A percentile compares a stretch with the other conserved stretches of the same genome.
phyloP scores from a whole-genome alignment of 1,284 basidiomycete genomes.

The Pterulicium gracile region DNA sequence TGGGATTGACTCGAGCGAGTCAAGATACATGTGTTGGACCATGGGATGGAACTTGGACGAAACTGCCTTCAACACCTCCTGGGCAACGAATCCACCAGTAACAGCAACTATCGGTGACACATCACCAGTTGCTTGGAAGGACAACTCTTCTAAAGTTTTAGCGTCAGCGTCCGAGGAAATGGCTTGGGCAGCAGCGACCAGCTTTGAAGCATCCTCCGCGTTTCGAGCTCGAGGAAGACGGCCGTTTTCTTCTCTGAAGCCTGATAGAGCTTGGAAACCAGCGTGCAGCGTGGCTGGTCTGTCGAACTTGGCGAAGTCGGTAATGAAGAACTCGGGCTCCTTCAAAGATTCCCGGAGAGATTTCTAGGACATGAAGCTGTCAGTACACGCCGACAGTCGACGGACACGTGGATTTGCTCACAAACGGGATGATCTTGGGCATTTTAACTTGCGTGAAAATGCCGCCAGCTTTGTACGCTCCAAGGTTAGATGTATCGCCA shows the following conservation, averaged over 20 bases:
- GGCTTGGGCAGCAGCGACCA: conserved; percentile 74
- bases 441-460: conserved; percentile 99
- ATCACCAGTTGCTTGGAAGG: conserved; percentile 93
- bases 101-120: conserved; percentile 89
- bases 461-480: conserved; percentile 82
- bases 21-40: conserved; percentile 94
- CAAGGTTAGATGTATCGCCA: conserved; percentile 75
- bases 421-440: conserved; percentile 93
- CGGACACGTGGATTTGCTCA: conserved; percentile 29
- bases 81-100: conserved; percentile 95
- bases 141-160: conserved; percentile 74
- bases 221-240: conserved; percentile 82
- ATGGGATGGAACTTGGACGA: conserved; percentile 99
- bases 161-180: conserved; percentile 65
- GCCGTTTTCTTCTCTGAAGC: conserved; percentile 62
- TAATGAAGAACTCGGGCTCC: conserved; percentile 85
- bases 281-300: conserved; percentile 85
- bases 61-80: conserved; percentile 95
- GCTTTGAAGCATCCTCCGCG: conserved; percentile 62
- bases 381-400: too few relatives aligned
- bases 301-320: conserved; percentile 98
- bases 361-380: too few relatives aligned
- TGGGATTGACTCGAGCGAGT: conserved; percentile 93
- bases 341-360: conserved; percentile 80
- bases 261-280: conserved; percentile 90